Evolutionary conservation across 768 basidiomycete species (phyloP), one percentile per base, ranked within the genome.

Genomic region (Collybia nuda): DNA sequence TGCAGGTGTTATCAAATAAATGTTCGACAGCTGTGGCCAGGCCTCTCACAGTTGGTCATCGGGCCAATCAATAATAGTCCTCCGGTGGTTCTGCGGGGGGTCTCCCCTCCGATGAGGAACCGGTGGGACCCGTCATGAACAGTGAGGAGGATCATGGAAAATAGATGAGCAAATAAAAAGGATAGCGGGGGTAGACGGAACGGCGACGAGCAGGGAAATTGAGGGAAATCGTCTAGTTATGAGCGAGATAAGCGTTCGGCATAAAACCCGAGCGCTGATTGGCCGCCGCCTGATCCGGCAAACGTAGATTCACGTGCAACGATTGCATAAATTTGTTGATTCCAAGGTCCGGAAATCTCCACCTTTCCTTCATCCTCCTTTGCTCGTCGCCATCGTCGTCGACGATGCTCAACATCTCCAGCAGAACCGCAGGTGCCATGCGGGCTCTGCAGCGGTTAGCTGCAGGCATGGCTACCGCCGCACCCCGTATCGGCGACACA

Each of bases 401-500:
- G 75, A 75, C 80, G 80, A 87, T 87, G 85, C 73, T 85, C 67
- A 76, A 77, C 65, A 66, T 83, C 66, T 71, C 81, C 41, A 72
- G 73, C 54, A 72, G 76, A 69, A 75, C 81, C 53, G 77, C 79
- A 41, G 67, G 73, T 67, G 81, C 76, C 28, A 61, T 82, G 59
- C 78, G 80, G 60, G 70, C 74, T 26, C 59, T 81, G 56, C 75
- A 77, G 70, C 78, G 78, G 47, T 35, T 78, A 58, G 77, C 77
- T 51, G 79, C 79, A 47, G 87, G 87, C 35, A 86, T 93, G 86
- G 91, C 92, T 64, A 92, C 90, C 61, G 86, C 78, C 63, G 77
- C 82, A 5, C 77, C 85, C 40, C 78, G 88, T 60, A 94, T 94
- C 59, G 91, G 91, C 52, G 90, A 92, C 67, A 92, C 87, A 52